Evolutionary conservation across 75 land plant genomes (phyloP), one percentile per base, ranked within the genome.

Genomic region (Picea sitchensis): DNA sequence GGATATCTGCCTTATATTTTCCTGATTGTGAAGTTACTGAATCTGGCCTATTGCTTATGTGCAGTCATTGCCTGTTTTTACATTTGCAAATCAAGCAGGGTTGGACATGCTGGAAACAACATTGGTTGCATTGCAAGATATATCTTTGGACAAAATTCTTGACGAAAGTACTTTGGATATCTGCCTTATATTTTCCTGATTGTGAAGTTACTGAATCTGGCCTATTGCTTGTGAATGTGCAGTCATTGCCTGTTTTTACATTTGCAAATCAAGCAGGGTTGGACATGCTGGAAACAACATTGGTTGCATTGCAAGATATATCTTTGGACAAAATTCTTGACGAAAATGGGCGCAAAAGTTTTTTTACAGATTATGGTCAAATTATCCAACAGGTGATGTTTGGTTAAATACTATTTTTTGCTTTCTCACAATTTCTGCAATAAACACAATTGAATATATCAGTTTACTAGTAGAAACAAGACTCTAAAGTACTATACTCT

Each of bases 241-340:
- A 93, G 94, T 77, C 86, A 15, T 23, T 85, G 34, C 95, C 95
- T 41, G 88, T 85, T 58, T 93, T 93, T 82, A 90, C 89, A 14
- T 93, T 93, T 76, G 95, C 92, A 44, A 93, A 93, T 76, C 91
- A 88, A 65, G 95, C 95, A 20, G 95, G 91, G 14, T 76, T 88
- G 62, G 93, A 86, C 65, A 85, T 88, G 91, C 69, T 91, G 26
- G 92, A 92, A 68, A 90, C 89, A 0, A 84, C 92, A 60, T 80
- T 83, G 65, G 83, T 85, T 31, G 89, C 87, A 18, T 79, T 90
- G n/a, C 92, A 90, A 73, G 92, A 90, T 59, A 77, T 92, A 51
- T 47, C 86, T 11, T 73, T 90, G 88, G 93, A 92, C 57, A 92
- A 88, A 73, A 88, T 91, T 17, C 82, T 91, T 58, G 92, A 91